phyloP scores from a whole-genome alignment of 78 protist species.

The Chrysochromulina parva region DNA sequence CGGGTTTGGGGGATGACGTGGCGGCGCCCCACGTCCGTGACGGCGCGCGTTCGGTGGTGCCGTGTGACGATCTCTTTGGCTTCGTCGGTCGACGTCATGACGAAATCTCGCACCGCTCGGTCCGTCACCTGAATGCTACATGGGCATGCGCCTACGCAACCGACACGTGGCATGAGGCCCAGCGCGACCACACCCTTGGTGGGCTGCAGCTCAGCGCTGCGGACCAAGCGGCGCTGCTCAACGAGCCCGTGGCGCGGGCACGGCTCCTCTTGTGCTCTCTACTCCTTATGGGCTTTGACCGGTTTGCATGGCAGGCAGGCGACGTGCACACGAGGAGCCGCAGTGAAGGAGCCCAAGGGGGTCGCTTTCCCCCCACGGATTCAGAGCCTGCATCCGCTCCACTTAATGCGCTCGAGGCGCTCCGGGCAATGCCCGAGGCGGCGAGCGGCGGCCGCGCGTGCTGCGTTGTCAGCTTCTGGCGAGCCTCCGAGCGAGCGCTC shows the following conservation, averaged over 20 bases:
- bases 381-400: too few relatives aligned
- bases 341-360: too few relatives aligned
- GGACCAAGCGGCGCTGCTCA: background rate
- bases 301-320: too few relatives aligned
- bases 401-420: too few relatives aligned
- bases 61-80: background rate
- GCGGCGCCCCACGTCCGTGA: background rate
- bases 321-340: too few relatives aligned
- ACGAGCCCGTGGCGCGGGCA: background rate
- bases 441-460: too few relatives aligned
- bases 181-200: background rate
- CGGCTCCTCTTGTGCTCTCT: background rate
- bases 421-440: too few relatives aligned
- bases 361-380: too few relatives aligned
- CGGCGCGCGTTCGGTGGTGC: background rate
- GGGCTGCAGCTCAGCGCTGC: background rate
- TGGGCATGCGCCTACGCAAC: background rate
- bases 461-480: too few relatives aligned
- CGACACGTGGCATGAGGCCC: background rate
- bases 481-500: too few relatives aligned
- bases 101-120: background rate
- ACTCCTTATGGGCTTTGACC: too few relatives aligned
- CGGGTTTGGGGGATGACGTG: background rate
- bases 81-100: background rate
- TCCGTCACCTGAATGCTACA: background rate